Conservation (phyloP, 768 basidiomycete genomes). For the Amanita rimosa region DNA sequence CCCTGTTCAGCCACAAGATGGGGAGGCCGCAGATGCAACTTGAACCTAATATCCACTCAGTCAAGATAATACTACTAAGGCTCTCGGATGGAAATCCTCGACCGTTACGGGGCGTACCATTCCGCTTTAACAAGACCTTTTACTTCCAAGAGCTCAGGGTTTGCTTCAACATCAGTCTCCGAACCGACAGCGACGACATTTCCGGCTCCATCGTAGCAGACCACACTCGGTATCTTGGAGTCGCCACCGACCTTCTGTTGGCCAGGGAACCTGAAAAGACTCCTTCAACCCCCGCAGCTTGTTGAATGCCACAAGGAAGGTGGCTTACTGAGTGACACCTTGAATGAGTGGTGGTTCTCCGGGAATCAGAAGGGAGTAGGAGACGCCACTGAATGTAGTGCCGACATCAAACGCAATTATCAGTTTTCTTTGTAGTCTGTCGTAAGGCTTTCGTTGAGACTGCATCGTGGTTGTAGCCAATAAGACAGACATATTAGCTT, state of each 20-base stretch:
- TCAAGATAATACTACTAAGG: too few relatives aligned
- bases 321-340: conserved; percentile 23
- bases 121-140: neutral
- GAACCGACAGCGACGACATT: conserved; percentile 1
- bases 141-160: neutral
- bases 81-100: neutral
- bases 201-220: conserved; percentile 4
- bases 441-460: conserved; percentile 21
- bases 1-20: conserved; percentile 1
- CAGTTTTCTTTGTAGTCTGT: conserved; percentile 27
- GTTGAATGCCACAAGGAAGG: conserved; percentile 2
- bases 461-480: too few relatives aligned
- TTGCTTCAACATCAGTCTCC: neutral
- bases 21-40: conserved; percentile 3
- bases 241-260: neutral
- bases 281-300: neutral
- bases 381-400: conserved; percentile 36
- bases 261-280: neutral
- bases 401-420: conserved; percentile 43
- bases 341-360: conserved; percentile 20
- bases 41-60: neutral
- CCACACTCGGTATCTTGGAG: conserved; percentile 6
- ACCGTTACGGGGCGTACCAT: neutral
- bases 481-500: conserved; percentile 8
- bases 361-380: conserved; percentile 21